phyloP scores from a whole-genome alignment of 1,284 basidiomycete genomes.

The Melanopsichium pennsylvanicum region DNA sequence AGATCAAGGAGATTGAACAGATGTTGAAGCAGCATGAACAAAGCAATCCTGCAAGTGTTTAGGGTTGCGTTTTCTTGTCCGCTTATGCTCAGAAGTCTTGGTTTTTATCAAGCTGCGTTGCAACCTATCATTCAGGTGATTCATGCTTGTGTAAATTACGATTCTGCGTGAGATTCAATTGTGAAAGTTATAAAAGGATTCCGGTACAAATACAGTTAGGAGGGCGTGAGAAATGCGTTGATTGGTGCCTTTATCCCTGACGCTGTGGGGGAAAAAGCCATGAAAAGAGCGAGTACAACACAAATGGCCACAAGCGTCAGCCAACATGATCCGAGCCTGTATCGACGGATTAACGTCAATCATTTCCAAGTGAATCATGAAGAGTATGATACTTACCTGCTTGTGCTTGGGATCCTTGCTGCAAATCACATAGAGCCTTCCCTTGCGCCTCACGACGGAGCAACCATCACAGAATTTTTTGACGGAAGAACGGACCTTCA shows the following conservation, averaged over 20 bases:
- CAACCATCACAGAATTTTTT: conserved; percentile 72
- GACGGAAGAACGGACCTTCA: conserved; percentile 95
- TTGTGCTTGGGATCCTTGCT: conserved; percentile 96
- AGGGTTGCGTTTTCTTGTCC: too few relatives aligned
- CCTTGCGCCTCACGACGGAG: conserved; percentile 73
- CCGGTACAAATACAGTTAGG: conserved; percentile 24
- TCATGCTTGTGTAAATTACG: too few relatives aligned
- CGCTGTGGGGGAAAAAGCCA: conserved; percentile 4
- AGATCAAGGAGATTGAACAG: conserved; percentile 38
- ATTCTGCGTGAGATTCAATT: not conserved
- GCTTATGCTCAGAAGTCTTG: too few relatives aligned
- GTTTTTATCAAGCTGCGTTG: too few relatives aligned
- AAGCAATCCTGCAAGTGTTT: not conserved
- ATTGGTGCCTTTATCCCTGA: conserved; percentile 6
- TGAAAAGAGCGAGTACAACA: too few relatives aligned
- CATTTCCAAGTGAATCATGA: too few relatives aligned
- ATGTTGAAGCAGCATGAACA: conserved; percentile 13
- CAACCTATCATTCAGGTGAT: too few relatives aligned
- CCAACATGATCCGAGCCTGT: too few relatives aligned
- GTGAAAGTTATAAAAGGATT: too few relatives aligned
- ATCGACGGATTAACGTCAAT: too few relatives aligned
- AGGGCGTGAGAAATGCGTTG: not conserved
- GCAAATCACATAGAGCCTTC: conserved; percentile 91
- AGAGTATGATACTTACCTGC: conserved; percentile 77
- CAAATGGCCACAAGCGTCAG: too few relatives aligned